These are phyloP conservation scores for Amauroascus niger DNA, from an alignment of 2,329 filamentous ascomycete genomes.

Conservation along the genomic window DNA sequence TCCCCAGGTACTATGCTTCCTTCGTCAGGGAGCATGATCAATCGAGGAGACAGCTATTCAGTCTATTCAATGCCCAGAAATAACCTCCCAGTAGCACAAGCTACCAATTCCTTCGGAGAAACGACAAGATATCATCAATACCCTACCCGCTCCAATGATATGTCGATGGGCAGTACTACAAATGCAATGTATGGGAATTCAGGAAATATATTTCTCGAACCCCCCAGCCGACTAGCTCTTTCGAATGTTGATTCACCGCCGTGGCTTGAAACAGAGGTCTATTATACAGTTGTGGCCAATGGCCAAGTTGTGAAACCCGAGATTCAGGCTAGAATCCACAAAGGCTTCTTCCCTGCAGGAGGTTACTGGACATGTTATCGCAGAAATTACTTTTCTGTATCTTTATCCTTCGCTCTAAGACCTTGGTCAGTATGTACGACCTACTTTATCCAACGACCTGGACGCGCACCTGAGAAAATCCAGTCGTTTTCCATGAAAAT, in stretches of 20 bases:
- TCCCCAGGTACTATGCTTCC: constrained; percentile 24
- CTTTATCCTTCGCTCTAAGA: constrained; percentile 63
- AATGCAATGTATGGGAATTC: constrained; percentile 26
- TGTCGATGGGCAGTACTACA: constrained; percentile 25
- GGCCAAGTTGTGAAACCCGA: constrained; percentile 52
- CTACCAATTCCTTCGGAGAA: constrained; percentile 25
- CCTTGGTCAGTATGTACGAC: constrained; percentile 49
- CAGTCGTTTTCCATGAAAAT: constrained; percentile 73
- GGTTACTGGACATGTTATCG: constrained; percentile 87
- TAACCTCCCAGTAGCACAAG: constrained; percentile 24
- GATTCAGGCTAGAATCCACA: constrained; percentile 73
- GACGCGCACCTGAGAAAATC: constrained; percentile 47
- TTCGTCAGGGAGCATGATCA: constrained; percentile 25
- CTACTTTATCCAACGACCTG: constrained; percentile 46
- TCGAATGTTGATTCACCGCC: constrained; percentile 34
- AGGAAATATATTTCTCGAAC: constrained; percentile 21
- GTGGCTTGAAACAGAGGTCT: constrained; percentile 33
- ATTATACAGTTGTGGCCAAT: constrained; percentile 30
- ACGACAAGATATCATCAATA: constrained; percentile 29
- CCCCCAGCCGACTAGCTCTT: constrained; percentile 24
- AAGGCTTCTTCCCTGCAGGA: constrained; percentile 75
- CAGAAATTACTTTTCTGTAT: constrained; percentile 81
- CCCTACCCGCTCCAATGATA: constrained; percentile 26
- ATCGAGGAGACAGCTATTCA: constrained; percentile 34
- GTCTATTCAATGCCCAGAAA: constrained; percentile 28